Evolutionary conservation across 2,329 filamentous ascomycete genomes (phyloP).

Genomic region (Penicillium sp.): DNA sequence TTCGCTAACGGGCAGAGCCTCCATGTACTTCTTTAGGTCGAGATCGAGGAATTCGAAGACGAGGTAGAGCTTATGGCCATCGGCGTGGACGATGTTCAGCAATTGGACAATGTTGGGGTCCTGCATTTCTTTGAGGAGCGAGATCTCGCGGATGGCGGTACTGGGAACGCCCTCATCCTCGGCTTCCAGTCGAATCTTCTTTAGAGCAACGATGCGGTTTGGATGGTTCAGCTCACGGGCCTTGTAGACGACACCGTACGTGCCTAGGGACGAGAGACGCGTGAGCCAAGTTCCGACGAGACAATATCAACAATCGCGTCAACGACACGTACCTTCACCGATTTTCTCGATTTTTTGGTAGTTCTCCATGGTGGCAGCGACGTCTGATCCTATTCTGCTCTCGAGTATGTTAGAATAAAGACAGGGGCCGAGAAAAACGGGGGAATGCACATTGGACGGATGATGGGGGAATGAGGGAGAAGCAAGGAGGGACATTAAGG

Average conservation of each 20-base stretch:
- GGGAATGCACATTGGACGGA: constrained; percentile 9
- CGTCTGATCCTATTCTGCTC: constrained; percentile 1
- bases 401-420: constrained; percentile 6
- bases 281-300: constrained; percentile 12
- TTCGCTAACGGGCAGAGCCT: constrained; percentile 75
- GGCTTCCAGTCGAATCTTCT: constrained; percentile 92
- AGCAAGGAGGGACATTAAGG: constrained; percentile 17
- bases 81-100: constrained; percentile 88
- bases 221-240: constrained; percentile 76
- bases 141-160: constrained; percentile 91
- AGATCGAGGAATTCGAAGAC: constrained; percentile 89
- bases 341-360: constrained; percentile 97
- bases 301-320: constrained; percentile 1
- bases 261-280: constrained; percentile 54
- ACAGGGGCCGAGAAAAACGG: not conserved
- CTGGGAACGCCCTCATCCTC: constrained; percentile 92
- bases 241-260: constrained; percentile 94
- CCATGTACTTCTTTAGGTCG: constrained; percentile 95
- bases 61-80: constrained; percentile 90
- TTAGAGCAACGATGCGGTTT: constrained; percentile 83
- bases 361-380: constrained; percentile 67
- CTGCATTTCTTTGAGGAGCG: constrained; percentile 88
- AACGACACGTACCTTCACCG: constrained; percentile 68
- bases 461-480: constrained; percentile 7
- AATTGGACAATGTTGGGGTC: constrained; percentile 85